These are phyloP conservation scores for Arachnopeziza araneosa DNA, from an alignment of 2,329 filamentous ascomycete genomes.

Conservation along the genomic window DNA sequence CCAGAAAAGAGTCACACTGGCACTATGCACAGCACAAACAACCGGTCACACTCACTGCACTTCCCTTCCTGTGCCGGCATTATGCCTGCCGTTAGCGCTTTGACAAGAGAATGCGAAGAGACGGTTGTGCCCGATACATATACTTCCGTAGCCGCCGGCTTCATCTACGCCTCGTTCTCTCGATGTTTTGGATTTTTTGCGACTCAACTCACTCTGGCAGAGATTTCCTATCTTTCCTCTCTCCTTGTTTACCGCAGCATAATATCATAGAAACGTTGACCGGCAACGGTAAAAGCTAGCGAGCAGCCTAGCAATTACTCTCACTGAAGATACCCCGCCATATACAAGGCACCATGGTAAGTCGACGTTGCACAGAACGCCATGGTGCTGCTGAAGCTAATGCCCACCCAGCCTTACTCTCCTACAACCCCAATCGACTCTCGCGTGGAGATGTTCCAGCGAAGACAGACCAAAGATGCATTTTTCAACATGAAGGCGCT, in stretches of 20 bases:
- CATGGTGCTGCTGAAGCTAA: constrained; percentile 15
- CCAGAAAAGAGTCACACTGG: constrained; percentile 24
- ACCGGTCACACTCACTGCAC: constrained; percentile 24
- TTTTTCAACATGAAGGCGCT: constrained; percentile 55
- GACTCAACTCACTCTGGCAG: constrained; percentile 16
- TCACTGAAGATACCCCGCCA: constrained; percentile 20
- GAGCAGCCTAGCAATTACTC: constrained; percentile 17
- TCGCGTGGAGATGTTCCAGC: constrained; percentile 40
- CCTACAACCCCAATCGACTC: constrained; percentile 26
- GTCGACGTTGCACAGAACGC: background rate
- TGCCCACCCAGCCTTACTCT: constrained; percentile 19
- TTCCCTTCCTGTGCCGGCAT: constrained; percentile 16
- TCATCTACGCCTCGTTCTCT: constrained; percentile 17
- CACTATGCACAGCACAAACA: constrained; percentile 25
- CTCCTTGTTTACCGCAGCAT: constrained; percentile 14
- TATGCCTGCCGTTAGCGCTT: constrained; percentile 25
- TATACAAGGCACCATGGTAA: constrained; percentile 23
- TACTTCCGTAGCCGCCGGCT: constrained; percentile 27
- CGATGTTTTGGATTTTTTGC: constrained; percentile 26
- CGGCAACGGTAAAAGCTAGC: constrained; percentile 29
- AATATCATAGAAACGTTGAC: constrained; percentile 22
- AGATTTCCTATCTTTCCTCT: constrained; percentile 18
- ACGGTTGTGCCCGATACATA: constrained; percentile 23
- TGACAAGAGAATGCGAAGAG: constrained; percentile 14
- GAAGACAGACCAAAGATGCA: constrained; percentile 44